Base-by-base conservation (phyloP, 768 basidiomycete species). In the Leccinellum albellum region DNA sequence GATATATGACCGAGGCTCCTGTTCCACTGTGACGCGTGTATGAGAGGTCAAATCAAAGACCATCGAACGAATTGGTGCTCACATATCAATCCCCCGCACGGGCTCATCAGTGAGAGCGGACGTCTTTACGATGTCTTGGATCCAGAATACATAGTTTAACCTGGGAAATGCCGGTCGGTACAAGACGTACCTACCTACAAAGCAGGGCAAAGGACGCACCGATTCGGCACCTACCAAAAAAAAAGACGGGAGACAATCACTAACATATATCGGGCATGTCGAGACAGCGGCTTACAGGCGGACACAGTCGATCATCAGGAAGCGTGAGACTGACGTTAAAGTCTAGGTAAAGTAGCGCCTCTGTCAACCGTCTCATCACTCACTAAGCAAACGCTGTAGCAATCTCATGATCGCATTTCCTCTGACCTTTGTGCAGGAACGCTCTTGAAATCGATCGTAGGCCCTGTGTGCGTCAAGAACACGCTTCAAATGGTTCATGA, bases 1-100 rank as follows among this genome's bases (percentile, higher is more conserved):
- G 88, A 62, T 97, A 98, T 54, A 98, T 92, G 1, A 85, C 89
- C 0, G 91, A 91, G 46, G 94, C 87, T 0, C 96, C 96, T 8
- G 94, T 96, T 21, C 96, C 96, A 37, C 93, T 92, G 60, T 17
- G 21, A 26, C 10, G 15, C 29, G 2, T 4, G 26, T 53, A 33
- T 9, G 35, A 37, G 3, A 60, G 46, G 37, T 12, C 33, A 14
- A 32, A 31, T 37, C 35, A 63, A 35, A n/a, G 24, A 24, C 14
- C 53, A 26, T 12, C 1, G 29, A 31, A 47, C 14, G 28, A 2
- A 6, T 47, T 6, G 13, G 53, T 7, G 50, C 85, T 51, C 67
- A 94, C 94, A 95, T 81, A 63, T 95, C 92, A 13, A 91, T 68
- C 0, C 86, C 89, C 8, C 70, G 72, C 14, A 87, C 67, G n/a